Percentiles rank a stretch among this genome's conserved stretches.
Conservation (phyloP, 2,329 filamentous ascomycete species). For the Teratosphaeriaceae sp. region DNA sequence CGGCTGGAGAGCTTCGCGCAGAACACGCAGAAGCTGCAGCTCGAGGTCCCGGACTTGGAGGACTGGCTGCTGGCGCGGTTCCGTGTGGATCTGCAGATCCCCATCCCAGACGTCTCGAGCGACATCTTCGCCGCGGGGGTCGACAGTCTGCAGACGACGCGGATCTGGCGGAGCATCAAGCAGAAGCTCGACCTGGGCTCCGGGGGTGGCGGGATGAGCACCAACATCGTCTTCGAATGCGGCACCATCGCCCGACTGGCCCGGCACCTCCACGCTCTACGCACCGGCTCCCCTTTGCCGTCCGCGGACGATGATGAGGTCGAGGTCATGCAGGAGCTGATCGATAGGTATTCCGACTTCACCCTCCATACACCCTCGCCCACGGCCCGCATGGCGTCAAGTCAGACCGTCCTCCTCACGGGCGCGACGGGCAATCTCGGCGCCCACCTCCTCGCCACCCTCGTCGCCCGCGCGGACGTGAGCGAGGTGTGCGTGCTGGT, state of each 20-base stretch:
- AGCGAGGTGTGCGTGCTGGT: conserved; percentile 47
- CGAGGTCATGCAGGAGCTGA: conserved; percentile 25
- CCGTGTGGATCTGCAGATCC: conserved; percentile 24
- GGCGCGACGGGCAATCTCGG: conserved; percentile 62
- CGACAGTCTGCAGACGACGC: conserved; percentile 38
- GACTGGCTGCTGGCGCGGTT: conserved; percentile 24
- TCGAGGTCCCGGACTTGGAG: conserved; percentile 28
- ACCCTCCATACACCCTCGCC: conserved; percentile 16
- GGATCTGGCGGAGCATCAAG: conserved; percentile 47
- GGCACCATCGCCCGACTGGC: conserved; percentile 26
- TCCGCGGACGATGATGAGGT: conserved; percentile 23
- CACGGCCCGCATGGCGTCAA: conserved; percentile 1
- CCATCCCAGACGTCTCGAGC: conserved; percentile 22
- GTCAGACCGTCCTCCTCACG: conserved; percentile 43
- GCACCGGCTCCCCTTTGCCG: conserved; percentile 14
- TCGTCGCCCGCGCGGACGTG: conserved; percentile 25
- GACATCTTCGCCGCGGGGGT: conserved; percentile 44
- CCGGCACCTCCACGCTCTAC: conserved; percentile 25
- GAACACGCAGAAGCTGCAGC: conserved; percentile 14
- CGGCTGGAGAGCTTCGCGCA: conserved; percentile 5
- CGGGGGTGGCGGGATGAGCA: conserved; percentile 17
- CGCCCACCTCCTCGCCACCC: conserved; percentile 46
- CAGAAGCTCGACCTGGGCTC: conserved; percentile 27
- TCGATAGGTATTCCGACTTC: conserved; percentile 33
- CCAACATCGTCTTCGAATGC: conserved; percentile 26